A percentile compares a stretch with the other conserved stretches of the same genome.
phyloP scores from a whole-genome alignment of 768 basidiomycete species.

The Mycena belliarum region DNA sequence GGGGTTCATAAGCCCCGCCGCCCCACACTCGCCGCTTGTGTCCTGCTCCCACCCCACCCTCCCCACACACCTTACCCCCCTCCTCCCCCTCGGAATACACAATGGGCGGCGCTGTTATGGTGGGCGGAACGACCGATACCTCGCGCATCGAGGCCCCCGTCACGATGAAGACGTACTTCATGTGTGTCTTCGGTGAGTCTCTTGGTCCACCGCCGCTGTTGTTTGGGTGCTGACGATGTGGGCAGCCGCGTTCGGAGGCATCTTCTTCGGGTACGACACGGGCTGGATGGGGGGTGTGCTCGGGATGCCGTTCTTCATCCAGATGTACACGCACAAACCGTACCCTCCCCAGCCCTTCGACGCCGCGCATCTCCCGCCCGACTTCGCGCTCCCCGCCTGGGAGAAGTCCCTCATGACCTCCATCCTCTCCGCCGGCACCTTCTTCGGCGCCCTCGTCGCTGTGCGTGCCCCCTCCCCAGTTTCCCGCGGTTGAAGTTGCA shows the following conservation, averaged over 20 bases:
- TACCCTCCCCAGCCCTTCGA: not conserved
- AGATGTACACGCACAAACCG: not conserved
- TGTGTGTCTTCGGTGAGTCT: not conserved
- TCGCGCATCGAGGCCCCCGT: not conserved
- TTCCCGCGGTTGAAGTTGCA: not conserved
- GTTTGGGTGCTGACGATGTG: too few relatives aligned
- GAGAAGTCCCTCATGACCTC: not conserved
- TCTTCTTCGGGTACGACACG: not conserved
- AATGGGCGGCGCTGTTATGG: not conserved
- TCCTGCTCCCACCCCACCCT: too few relatives aligned
- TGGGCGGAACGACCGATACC: not conserved
- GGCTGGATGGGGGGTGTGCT: not conserved
- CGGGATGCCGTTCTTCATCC: not conserved
- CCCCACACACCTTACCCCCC: not conserved
- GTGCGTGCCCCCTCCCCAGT: not conserved
- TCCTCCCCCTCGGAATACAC: not conserved
- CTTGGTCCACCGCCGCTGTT: too few relatives aligned
- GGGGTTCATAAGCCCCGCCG: too few relatives aligned
- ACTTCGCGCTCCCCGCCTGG: not conserved
- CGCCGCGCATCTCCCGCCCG: not conserved
- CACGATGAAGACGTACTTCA: not conserved
- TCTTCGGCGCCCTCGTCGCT: not conserved
- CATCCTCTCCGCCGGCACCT: not conserved
- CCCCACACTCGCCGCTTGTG: too few relatives aligned
- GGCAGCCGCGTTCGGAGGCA: not conserved